Conservation (phyloP, 768 basidiomycete species). For the Serendipita sp. region DNA sequence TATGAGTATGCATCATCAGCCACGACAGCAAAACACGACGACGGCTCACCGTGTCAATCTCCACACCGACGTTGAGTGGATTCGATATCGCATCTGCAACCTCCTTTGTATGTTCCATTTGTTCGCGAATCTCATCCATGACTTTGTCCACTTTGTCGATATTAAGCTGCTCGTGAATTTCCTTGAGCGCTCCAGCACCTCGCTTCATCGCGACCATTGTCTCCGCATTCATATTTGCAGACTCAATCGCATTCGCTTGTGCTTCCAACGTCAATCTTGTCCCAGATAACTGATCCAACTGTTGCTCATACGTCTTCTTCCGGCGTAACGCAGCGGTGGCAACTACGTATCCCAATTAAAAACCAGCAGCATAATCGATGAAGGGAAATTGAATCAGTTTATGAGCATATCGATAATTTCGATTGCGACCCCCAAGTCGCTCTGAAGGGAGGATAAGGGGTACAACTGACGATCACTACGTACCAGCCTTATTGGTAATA, state of each 20-base stretch:
- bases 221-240: slow-evolving; percentile 93
- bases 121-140: slow-evolving; percentile 76
- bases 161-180: slow-evolving; percentile 72
- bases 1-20: neutral
- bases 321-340: slow-evolving; percentile 81
- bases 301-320: slow-evolving; percentile 79
- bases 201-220: slow-evolving; percentile 97
- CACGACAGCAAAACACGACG: neutral
- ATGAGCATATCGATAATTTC: too few relatives aligned
- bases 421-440: neutral
- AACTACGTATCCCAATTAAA: slow-evolving; percentile 27
- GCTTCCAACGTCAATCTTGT: slow-evolving; percentile 84
- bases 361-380: neutral
- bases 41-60: slow-evolving; percentile 52
- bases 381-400: neutral
- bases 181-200: slow-evolving; percentile 73
- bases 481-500: slow-evolving; percentile 82
- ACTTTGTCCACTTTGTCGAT: slow-evolving; percentile 79
- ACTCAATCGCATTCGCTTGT: slow-evolving; percentile 93
- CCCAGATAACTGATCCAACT: slow-evolving; percentile 72
- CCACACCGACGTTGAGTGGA: slow-evolving; percentile 37
- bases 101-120: slow-evolving; percentile 84
- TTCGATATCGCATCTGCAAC: slow-evolving; percentile 77
- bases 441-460: neutral
- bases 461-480: slow-evolving; percentile 19